Conservation (phyloP, 495 filamentous ascomycete genomes). For the Penicillium cataractarum region DNA sequence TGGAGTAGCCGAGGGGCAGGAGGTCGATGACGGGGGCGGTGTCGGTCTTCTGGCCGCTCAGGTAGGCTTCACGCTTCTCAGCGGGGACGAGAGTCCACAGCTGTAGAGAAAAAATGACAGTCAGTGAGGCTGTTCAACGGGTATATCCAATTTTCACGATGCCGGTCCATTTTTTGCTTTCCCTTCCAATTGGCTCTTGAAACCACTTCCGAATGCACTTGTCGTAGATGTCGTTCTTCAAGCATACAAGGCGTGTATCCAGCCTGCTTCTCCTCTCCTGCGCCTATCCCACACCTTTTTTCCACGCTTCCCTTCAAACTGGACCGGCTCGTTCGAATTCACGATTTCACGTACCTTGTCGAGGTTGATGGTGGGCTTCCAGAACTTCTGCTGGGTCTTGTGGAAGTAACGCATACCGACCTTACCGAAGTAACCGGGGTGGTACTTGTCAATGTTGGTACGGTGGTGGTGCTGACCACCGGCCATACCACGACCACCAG, state of each 20-base stretch:
- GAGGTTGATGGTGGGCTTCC: slow-evolving; percentile 90
- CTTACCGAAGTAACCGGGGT: slow-evolving; percentile 97
- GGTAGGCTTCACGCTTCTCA: slow-evolving; percentile 83
- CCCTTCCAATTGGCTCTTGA: slow-evolving; percentile 5
- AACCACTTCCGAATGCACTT: neutral
- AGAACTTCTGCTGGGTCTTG: slow-evolving; percentile 85
- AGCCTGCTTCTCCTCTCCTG: slow-evolving; percentile 8
- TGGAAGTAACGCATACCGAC: slow-evolving; percentile 97
- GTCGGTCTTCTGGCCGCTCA: slow-evolving; percentile 71
- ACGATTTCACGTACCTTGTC: slow-evolving; percentile 71
- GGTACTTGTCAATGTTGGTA: slow-evolving; percentile 94
- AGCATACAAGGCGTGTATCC: neutral
- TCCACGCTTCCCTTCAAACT: neutral
- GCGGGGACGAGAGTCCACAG: slow-evolving; percentile 81
- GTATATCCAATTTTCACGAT: neutral
- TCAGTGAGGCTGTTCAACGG: slow-evolving; percentile 23
- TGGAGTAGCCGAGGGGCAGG: slow-evolving; percentile 87
- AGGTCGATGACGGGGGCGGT: slow-evolving; percentile 92
- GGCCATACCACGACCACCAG: slow-evolving; percentile 93
- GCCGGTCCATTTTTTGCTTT: slow-evolving; percentile 10
- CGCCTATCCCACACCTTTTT: neutral
- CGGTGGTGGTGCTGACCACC: slow-evolving; percentile 94
- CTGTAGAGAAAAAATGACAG: slow-evolving; percentile 43
- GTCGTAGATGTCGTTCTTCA: neutral
- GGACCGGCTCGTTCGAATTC: slow-evolving; percentile 18